A percentile compares a stretch with the other conserved stretches of the same genome.
These are phyloP conservation scores for Lepidium aucheri DNA, from an alignment of 345 rosid genomes.

Conservation along the genomic window DNA sequence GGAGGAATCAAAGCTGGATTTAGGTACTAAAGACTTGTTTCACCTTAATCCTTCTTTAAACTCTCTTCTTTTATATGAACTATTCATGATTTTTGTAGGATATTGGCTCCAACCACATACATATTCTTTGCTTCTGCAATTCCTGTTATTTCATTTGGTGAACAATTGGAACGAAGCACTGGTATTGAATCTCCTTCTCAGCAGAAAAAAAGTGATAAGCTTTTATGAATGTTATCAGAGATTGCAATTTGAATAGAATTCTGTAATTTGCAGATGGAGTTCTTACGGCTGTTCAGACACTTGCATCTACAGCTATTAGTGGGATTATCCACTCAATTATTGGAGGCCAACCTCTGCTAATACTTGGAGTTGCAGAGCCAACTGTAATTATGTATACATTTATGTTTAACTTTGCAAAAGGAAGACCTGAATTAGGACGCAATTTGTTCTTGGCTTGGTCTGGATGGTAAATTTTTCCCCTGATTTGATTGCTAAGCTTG, in stretches of 20 bases:
- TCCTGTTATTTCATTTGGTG: constrained; percentile 97
- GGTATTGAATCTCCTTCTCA: constrained; percentile 37
- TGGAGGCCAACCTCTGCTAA: constrained; percentile 92
- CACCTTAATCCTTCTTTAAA: neutral
- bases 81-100: constrained; percentile 32
- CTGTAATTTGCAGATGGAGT: constrained; percentile 52
- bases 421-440: constrained; percentile 72
- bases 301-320: constrained; percentile 78
- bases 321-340: constrained; percentile 87
- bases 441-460: constrained; percentile 83
- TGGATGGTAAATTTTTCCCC: constrained; percentile 52
- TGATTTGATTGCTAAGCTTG: neutral
- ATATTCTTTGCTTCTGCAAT: constrained; percentile 97
- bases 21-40: constrained; percentile 35
- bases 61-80: neutral
- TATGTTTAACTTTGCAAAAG: constrained; percentile 90
- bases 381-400: constrained; percentile 95
- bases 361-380: constrained; percentile 97
- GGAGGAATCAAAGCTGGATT: constrained; percentile 75
- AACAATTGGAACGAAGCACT: constrained; percentile 83
- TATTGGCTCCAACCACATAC: constrained; percentile 94
- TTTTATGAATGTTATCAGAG: neutral
- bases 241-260: neutral
- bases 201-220: neutral
- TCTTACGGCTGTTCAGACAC: constrained; percentile 92